Evolutionary conservation across 1,284 basidiomycete species (phyloP).

Genomic region (Puccinia hordei): DNA sequence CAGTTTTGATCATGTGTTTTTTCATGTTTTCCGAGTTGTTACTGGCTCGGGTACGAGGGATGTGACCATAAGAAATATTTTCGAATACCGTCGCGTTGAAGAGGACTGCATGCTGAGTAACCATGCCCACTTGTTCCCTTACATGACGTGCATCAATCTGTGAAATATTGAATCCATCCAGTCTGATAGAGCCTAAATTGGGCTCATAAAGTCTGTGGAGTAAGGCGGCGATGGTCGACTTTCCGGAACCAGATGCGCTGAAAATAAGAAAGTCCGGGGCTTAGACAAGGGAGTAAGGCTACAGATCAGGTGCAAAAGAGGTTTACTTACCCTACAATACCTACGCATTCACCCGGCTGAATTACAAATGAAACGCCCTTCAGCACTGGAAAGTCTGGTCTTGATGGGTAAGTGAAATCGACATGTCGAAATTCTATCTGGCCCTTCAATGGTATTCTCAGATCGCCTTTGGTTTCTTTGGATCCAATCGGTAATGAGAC

Average conservation of each 20-base stretch:
- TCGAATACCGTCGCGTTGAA: constrained; percentile 81
- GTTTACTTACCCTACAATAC: constrained; percentile 68
- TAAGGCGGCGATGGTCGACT: constrained; percentile 79
- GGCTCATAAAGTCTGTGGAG: constrained; percentile 86
- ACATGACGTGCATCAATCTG: constrained; percentile 71
- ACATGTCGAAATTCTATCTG: constrained; percentile 72
- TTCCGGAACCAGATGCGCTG: constrained; percentile 79
- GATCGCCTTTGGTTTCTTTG: constrained; percentile 49
- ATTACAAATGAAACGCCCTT: constrained; percentile 69
- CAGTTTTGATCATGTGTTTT: constrained; percentile 22
- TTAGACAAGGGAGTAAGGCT: background rate
- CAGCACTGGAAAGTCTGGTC: constrained; percentile 73
- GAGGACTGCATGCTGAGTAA: constrained; percentile 79
- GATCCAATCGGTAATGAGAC: constrained; percentile 26
- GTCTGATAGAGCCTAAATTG: constrained; percentile 66
- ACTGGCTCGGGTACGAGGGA: background rate
- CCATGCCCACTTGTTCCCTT: constrained; percentile 79
- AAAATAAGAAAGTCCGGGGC: background rate
- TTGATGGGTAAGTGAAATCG: constrained; percentile 77
- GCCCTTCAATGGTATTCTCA: constrained; percentile 63
- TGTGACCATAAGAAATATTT: constrained; percentile 78
- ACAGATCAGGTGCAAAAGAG: too few relatives aligned
- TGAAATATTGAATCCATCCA: constrained; percentile 66
- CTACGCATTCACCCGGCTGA: constrained; percentile 74
- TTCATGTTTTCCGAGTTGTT: constrained; percentile 26